A percentile compares a stretch with the other conserved stretches of the same genome.
Conservation (phyloP, 257 asterid genomes). For the Solanum lycopersicoides region DNA sequence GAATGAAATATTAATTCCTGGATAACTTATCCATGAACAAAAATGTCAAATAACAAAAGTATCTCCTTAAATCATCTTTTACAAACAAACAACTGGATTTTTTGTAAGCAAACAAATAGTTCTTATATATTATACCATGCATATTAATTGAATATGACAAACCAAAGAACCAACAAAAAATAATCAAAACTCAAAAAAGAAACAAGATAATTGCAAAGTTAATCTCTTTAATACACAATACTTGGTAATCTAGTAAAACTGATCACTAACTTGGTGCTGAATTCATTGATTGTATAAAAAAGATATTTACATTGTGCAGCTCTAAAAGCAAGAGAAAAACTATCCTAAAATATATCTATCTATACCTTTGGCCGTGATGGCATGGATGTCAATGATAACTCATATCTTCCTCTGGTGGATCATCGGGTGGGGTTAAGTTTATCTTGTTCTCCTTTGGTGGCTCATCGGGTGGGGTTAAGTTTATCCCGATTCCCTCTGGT, state of each 20-base stretch:
- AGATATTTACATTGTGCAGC: neutral
- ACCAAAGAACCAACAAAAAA: no score
- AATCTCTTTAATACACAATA: neutral
- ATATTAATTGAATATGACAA: no score
- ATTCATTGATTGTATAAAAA: neutral
- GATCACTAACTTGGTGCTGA: neutral
- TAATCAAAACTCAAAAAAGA: neutral
- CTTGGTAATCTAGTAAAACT: neutral
- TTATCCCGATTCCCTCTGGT: slow-evolving; percentile 16
- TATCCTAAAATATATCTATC: neutral
- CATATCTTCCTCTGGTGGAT: neutral
- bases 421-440: neutral
- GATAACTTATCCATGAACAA: no score
- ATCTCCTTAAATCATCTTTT: no score
- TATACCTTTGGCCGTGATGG: slow-evolving; percentile 16
- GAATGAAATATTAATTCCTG: no score
- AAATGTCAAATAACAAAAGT: no score
- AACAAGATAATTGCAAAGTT: neutral
- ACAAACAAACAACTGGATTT: no score
- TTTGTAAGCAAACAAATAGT: no score
- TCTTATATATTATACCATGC: no score
- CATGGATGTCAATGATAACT: slow-evolving; percentile 33
- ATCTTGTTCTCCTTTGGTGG: neutral
- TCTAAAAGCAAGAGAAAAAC: neutral
- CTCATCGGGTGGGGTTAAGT: neutral